Evolutionary conservation across 768 basidiomycete species (phyloP).

Genomic region (Boletus rufocinnamomeus): DNA sequence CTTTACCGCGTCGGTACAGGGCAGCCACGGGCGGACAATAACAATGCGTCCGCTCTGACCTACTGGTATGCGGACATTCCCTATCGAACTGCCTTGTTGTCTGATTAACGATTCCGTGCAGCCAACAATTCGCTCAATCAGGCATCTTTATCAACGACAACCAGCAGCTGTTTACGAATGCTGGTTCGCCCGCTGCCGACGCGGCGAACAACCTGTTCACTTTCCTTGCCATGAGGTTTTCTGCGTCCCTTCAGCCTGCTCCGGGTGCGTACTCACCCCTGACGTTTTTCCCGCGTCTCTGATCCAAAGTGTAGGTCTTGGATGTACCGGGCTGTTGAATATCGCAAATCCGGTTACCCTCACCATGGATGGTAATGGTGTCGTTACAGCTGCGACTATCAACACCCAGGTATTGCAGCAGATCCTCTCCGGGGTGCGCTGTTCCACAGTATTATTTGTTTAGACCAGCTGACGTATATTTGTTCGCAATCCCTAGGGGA

Average conservation of each 20-base stretch:
- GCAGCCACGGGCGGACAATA: slow-evolving; percentile 26
- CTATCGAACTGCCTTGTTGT: neutral
- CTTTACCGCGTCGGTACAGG: slow-evolving; percentile 31
- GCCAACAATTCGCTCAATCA: slow-evolving; percentile 24
- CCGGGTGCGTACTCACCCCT: slow-evolving; percentile 19
- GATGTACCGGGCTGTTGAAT: slow-evolving; percentile 23
- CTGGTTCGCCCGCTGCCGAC: slow-evolving; percentile 23
- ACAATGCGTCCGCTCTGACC: slow-evolving; percentile 23
- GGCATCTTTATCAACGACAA: slow-evolving; percentile 30
- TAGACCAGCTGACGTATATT: neutral
- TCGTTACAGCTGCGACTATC: slow-evolving; percentile 30
- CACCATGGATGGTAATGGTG: slow-evolving; percentile 28
- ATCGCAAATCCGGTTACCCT: slow-evolving; percentile 26
- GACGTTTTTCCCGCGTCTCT: neutral
- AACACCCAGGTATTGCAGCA: slow-evolving; percentile 24
- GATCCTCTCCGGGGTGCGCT: slow-evolving; percentile 16
- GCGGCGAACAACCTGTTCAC: slow-evolving; percentile 29
- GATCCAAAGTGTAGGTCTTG: slow-evolving; percentile 22
- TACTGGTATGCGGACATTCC: slow-evolving; percentile 23
- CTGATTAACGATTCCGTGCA: slow-evolving; percentile 1
- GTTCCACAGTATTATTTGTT: neutral
- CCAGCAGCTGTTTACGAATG: slow-evolving; percentile 20
- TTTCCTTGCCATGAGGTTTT: slow-evolving; percentile 34
- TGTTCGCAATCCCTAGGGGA: slow-evolving; percentile 2
- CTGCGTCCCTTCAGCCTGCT: slow-evolving; percentile 24